phyloP scores from a whole-genome alignment of 1,284 basidiomycete genomes.

The Moesziomyces sp. region DNA sequence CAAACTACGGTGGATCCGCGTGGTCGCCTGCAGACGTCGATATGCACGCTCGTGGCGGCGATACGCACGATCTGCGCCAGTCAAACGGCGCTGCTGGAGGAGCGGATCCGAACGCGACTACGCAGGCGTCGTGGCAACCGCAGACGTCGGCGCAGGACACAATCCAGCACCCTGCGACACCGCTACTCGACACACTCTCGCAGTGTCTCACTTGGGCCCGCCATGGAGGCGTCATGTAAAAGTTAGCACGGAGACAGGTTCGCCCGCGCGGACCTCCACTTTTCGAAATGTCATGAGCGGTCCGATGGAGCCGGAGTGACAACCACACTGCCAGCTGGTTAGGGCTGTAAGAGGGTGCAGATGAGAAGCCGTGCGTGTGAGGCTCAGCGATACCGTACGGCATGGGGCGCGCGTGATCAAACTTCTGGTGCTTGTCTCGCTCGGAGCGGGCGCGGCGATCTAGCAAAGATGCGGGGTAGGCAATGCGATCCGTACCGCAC shows the following conservation, averaged over 20 bases:
- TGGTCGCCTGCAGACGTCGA: conserved; percentile 18
- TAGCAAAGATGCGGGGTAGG: conserved; percentile 15
- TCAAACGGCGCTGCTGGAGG: not conserved
- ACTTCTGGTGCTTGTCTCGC: not conserved
- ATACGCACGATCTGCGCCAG: not conserved
- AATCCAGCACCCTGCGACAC: conserved; percentile 34
- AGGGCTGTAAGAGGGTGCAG: too few relatives aligned
- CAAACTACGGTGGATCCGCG: conserved; percentile 1
- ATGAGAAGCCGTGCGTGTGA: not conserved
- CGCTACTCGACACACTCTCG: conserved; percentile 29
- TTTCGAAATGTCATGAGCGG: not conserved
- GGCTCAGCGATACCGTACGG: not conserved
- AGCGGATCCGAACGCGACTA: not conserved
- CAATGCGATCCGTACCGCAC: not conserved
- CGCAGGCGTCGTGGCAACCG: not conserved
- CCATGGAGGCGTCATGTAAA: conserved; percentile 23
- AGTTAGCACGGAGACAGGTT: too few relatives aligned
- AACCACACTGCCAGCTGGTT: too few relatives aligned
- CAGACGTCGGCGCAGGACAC: conserved; percentile 3
- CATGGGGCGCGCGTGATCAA: too few relatives aligned
- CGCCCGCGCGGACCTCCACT: too few relatives aligned
- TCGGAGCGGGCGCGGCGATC: conserved; percentile 27
- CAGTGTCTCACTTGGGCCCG: conserved; percentile 36
- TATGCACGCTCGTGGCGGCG: not conserved
- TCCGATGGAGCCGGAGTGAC: not conserved